Evolutionary conservation across 2,329 filamentous ascomycete genomes (phyloP).

Genomic region (Davidsoniella eucalypti): DNA sequence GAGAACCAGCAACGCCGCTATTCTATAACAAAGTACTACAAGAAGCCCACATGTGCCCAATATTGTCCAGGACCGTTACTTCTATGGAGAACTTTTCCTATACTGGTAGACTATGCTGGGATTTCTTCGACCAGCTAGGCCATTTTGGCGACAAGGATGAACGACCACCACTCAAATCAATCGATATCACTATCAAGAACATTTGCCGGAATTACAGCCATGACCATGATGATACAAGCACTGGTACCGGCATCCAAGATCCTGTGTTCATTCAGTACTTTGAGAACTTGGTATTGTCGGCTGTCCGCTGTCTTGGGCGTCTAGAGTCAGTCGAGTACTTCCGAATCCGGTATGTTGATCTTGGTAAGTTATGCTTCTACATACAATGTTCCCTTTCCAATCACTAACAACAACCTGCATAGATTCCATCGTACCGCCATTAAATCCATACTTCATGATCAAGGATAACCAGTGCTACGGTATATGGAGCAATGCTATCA

Average conservation of each 20-base stretch:
- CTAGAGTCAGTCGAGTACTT: slow-evolving; percentile 46
- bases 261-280: slow-evolving; percentile 57
- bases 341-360: slow-evolving; percentile 58
- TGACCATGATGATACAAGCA: slow-evolving; percentile 34
- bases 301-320: slow-evolving; percentile 41
- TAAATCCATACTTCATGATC: slow-evolving; percentile 59
- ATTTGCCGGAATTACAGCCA: slow-evolving; percentile 36
- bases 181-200: slow-evolving; percentile 60
- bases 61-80: slow-evolving; percentile 43
- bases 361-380: slow-evolving; percentile 30
- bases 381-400: background rate
- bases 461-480: slow-evolving; percentile 45
- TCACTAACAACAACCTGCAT: background rate
- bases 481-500: slow-evolving; percentile 54
- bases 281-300: slow-evolving; percentile 48
- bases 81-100: slow-evolving; percentile 53
- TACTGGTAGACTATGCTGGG: slow-evolving; percentile 53
- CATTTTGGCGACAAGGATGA: background rate
- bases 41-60: slow-evolving; percentile 47
- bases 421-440: slow-evolving; percentile 53
- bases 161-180: slow-evolving; percentile 28
- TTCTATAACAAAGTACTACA: slow-evolving; percentile 45
- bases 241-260: slow-evolving; percentile 53
- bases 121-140: slow-evolving; percentile 47
- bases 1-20: slow-evolving; percentile 42